These are phyloP conservation scores for Entomortierella beljakovae DNA, from an alignment of 192 early-diverging fungal species.

Conservation along the genomic window DNA sequence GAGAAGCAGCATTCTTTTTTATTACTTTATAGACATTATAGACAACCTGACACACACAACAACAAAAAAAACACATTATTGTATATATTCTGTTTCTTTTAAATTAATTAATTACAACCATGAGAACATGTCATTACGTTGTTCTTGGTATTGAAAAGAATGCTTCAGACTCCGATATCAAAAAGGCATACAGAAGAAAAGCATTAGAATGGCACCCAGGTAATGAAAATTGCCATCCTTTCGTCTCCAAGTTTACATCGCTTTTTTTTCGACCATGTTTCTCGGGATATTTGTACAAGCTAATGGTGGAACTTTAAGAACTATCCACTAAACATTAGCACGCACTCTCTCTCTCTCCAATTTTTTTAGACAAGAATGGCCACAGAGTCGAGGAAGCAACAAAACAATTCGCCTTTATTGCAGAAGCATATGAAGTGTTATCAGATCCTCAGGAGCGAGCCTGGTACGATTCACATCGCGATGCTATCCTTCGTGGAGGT, in stretches of 20 bases:
- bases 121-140: slow-evolving; percentile 91
- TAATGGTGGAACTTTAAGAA: no score
- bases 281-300: no score
- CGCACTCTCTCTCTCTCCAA: neutral
- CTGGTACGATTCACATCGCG: slow-evolving; percentile 95
- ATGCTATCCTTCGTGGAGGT: slow-evolving; percentile 90
- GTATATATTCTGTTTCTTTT: no score
- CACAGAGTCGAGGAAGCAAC: slow-evolving; percentile 88
- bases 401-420: slow-evolving; percentile 87
- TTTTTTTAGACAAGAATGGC: slow-evolving; percentile 83
- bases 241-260: neutral
- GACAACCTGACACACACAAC: no score
- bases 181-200: slow-evolving; percentile 86
- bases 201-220: slow-evolving; percentile 86
- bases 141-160: slow-evolving; percentile 82
- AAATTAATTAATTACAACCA: slow-evolving; percentile 9
- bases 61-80: no score
- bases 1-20: no score
- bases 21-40: no score
- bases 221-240: slow-evolving; percentile 24
- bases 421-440: slow-evolving; percentile 94
- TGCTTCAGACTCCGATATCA: slow-evolving; percentile 82
- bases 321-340: neutral
- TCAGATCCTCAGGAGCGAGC: slow-evolving; percentile 94
- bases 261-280: no score